Conservation (phyloP, 2,329 filamentous ascomycete genomes). For the Calonectria montana region DNA sequence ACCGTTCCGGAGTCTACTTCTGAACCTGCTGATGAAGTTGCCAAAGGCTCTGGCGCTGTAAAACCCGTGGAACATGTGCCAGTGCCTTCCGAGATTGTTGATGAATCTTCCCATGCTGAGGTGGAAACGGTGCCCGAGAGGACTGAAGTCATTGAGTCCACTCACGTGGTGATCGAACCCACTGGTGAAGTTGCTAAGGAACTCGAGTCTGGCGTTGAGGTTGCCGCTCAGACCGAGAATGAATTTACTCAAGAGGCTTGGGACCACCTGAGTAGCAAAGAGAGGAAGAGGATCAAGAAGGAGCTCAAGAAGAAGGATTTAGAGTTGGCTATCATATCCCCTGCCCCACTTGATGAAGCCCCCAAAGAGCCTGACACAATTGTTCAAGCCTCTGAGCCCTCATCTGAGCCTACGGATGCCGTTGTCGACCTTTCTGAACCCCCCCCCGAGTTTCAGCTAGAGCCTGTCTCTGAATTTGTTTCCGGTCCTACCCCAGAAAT, state of each 20-base stretch:
- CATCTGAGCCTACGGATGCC: not conserved
- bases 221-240: conserved; percentile 13
- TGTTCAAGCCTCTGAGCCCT: too few relatives aligned
- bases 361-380: not conserved
- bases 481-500: not conserved
- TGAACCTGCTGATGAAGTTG: not conserved
- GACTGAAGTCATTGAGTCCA: too few relatives aligned
- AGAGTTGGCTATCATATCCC: too few relatives aligned
- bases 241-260: conserved; percentile 37
- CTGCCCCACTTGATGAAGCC: not conserved
- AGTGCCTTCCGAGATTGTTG: not conserved
- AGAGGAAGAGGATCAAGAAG: conserved; percentile 40
- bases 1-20: not conserved
- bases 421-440: not conserved
- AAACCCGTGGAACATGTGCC: not conserved
- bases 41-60: not conserved
- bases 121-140: too few relatives aligned
- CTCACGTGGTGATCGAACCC: too few relatives aligned
- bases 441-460: not conserved
- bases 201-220: too few relatives aligned
- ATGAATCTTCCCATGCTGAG: not conserved
- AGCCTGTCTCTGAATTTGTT: not conserved
- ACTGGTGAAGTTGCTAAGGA: too few relatives aligned
- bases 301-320: conserved; percentile 35
- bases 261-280: conserved; percentile 29